Base-by-base conservation (phyloP, 495 filamentous ascomycete species). In the Penicillium angulare region DNA sequence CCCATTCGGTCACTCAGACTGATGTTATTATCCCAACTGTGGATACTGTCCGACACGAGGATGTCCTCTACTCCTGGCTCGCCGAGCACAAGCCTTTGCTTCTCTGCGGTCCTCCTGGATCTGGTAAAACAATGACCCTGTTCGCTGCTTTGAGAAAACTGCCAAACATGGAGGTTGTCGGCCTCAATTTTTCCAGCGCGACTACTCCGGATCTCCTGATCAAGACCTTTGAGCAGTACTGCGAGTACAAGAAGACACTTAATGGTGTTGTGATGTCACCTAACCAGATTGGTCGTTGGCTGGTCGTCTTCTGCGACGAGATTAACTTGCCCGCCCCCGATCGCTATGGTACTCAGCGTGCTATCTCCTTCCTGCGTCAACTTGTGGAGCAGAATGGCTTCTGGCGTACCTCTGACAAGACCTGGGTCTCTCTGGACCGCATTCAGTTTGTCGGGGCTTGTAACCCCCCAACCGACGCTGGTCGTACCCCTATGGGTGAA, bases 221-320 rank as follows among this genome's bases (percentile, higher is more conserved):
- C 72, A 97, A 97, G 78, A 97, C 95, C 0, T 96, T 99, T 53
- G 93, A 97, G 72, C 93, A 99, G 67, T 97, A 99, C 65, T 99
- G 93, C 68, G 93, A 99, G 68, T 99, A 99, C 70, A 89, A 89
- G 72, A 97, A 97, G 79, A 97, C 93, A 13, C 75, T 97, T 20
- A 97, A 92, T 59, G 93, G 93, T 39, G 89, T 97, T 20, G 86
- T 96, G 54, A 87, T 99, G 63, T 96, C 92, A 40, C 93, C 93
- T 2, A 93, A 85, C 38, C 95, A 97, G 61, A 92, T 99, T 63
- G 93, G 93, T 24, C 86, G 95, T 57, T 99, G 93, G 93, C 79
- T 99, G 22, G 93, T 99, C 26, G 79, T 99, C 38, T 99, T 99
- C 79, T 99, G 93, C 64, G 93, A 99, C 62, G 93, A 99, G 67